Conservation (phyloP, 2,329 filamentous ascomycete species). For the Colletotrichum sp. region DNA sequence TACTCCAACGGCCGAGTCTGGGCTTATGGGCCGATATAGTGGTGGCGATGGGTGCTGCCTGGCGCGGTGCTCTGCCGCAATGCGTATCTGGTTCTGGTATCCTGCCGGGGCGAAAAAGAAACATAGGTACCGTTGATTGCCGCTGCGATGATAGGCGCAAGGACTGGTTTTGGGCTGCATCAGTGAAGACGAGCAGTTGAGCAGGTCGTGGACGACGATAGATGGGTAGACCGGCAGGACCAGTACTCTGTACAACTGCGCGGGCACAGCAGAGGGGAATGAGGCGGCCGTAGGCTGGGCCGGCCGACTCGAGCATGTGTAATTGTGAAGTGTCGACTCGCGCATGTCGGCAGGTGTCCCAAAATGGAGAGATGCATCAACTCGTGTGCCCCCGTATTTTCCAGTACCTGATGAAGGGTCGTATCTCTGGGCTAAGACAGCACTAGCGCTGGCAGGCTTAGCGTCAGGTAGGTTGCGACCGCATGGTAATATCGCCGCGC, state of each 20-base stretch:
- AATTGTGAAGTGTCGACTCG: background rate
- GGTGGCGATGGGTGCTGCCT: background rate
- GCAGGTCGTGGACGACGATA: background rate
- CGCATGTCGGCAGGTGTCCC: background rate
- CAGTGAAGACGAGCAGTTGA: background rate
- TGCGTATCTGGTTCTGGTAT: background rate
- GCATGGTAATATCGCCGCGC: background rate
- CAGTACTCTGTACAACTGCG: background rate
- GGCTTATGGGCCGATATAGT: background rate
- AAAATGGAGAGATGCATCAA: constrained; percentile 10
- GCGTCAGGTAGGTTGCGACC: background rate
- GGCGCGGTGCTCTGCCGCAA: background rate
- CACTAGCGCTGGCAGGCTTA: background rate
- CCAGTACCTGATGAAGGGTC: background rate
- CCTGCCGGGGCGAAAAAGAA: background rate
- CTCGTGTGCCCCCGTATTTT: constrained; percentile 11
- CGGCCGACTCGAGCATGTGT: constrained; percentile 11
- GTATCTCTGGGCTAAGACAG: background rate
- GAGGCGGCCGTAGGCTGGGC: background rate
- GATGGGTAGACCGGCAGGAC: background rate
- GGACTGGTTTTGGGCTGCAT: background rate
- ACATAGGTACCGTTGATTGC: background rate
- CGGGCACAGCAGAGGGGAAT: background rate
- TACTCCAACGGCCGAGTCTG: background rate
- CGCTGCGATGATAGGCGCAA: background rate